Base-by-base conservation (phyloP, 1,284 basidiomycete species). In the Blastosporella zonata region DNA sequence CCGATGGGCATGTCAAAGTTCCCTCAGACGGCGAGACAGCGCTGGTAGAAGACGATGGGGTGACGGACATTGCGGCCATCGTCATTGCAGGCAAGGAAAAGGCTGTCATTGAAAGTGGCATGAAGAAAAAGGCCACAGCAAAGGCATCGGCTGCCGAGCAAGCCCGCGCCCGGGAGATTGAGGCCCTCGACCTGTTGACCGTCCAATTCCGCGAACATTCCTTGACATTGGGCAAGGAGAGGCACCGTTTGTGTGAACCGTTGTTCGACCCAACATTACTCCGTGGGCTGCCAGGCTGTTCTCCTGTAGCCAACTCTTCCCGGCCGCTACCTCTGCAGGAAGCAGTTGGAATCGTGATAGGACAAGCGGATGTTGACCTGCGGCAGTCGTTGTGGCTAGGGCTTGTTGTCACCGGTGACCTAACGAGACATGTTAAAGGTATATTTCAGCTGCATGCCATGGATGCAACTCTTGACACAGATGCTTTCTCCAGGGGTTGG, bases 191-290 rank as follows among this genome's bases (percentile, higher is more conserved):
- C 66, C 77, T 91, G 51, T 67, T 90, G 49, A 78, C 82, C n/a
- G 67, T 92, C 10, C 76, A 88, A 60, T 90, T 90, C 62, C 73
- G 75, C 5, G 85, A 77, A 4, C 78, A 83, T 60, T 79, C 84
- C 41, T 67, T 97, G 53, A 87, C 83, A 1, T 61, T 97, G 25
- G 94, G 93, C 4, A 86, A 90, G 59, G 90, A 94, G 59, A 77
- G 93, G 40, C 93, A 97, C 72, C 78, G 90, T 34, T 86, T 95
- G 64, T 92, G 90, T 62, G 94, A 97, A 62, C 92, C 93, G 7
- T 73, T 97, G 27, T 91, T 94, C 56, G 84, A 93, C 52, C 87
- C 90, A 2, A 67, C 62, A 2, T 57, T 87, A 33, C 66, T 87
- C 49, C 63, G 65, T 1, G 67, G 60, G 15, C 43, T 72, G 6